A percentile compares a stretch with the other conserved stretches of the same genome.
Conservation (phyloP, 352 stramenopile genomes). For the Blastocystis sp. region DNA sequence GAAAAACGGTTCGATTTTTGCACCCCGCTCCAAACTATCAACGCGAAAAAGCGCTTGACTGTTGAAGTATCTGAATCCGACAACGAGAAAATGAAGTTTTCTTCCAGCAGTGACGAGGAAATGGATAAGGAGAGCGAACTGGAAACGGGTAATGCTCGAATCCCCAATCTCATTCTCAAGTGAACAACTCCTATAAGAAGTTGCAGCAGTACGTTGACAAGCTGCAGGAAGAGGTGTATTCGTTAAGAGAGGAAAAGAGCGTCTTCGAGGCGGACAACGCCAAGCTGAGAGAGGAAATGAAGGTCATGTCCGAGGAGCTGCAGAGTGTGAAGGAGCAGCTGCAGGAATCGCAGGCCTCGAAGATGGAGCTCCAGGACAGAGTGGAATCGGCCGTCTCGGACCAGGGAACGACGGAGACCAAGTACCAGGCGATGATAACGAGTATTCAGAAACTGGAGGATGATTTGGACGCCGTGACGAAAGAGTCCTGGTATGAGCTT, state of each 20-base stretch:
- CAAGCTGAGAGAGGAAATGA: neutral
- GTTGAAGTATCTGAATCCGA: too few relatives aligned
- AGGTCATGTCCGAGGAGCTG: neutral
- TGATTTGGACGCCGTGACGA: neutral
- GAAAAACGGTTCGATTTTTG: neutral
- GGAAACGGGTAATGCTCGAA: neutral
- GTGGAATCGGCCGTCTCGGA: neutral
- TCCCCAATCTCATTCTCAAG: constrained; percentile 1
- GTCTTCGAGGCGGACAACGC: neutral
- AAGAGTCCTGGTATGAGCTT: neutral
- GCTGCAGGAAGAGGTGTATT: neutral
- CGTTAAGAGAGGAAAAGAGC: neutral
- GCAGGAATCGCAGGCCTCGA: neutral
- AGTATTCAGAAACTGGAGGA: constrained; percentile 32
- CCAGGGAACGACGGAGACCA: neutral
- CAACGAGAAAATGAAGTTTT: neutral
- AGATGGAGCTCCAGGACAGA: constrained; percentile 10
- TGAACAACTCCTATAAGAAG: neutral
- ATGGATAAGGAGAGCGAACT: neutral
- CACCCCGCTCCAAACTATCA: too few relatives aligned
- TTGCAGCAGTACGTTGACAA: constrained; percentile 33
- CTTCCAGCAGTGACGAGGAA: neutral
- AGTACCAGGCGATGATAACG: neutral
- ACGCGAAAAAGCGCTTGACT: too few relatives aligned
- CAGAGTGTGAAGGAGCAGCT: constrained; percentile 6